A percentile compares a stretch with the other conserved stretches of the same genome.
These are phyloP conservation scores for Lathyrus tuberosus DNA, from an alignment of 306 rosid species.

Conservation along the genomic window DNA sequence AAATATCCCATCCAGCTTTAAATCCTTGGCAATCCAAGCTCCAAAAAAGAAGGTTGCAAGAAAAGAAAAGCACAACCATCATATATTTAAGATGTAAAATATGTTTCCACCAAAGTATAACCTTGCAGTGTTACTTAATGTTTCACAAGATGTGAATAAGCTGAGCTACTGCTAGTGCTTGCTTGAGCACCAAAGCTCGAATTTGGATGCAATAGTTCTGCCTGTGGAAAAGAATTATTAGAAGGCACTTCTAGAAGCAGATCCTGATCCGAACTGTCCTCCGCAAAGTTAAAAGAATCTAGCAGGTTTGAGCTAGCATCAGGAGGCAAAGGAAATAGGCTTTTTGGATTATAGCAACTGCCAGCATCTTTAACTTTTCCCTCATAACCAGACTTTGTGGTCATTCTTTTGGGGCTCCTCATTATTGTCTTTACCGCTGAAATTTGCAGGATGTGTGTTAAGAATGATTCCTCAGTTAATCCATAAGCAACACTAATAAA, in stretches of 20 bases:
- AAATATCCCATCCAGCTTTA: slow-evolving; percentile 62
- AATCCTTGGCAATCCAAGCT: slow-evolving; percentile 53
- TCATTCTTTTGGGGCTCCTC: slow-evolving; percentile 82
- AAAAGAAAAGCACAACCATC: slow-evolving; percentile 54
- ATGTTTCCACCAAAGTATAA: slow-evolving; percentile 31
- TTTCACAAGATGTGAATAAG: slow-evolving; percentile 53
- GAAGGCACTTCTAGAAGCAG: slow-evolving; percentile 85
- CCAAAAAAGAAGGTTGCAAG: slow-evolving; percentile 45
- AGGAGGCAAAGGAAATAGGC: slow-evolving; percentile 78
- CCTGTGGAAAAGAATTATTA: slow-evolving; percentile 81
- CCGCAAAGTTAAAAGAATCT: slow-evolving; percentile 67
- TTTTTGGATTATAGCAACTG: slow-evolving; percentile 77
- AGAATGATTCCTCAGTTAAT: slow-evolving; percentile 26
- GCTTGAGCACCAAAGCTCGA: slow-evolving; percentile 68
- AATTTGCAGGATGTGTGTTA: slow-evolving; percentile 44
- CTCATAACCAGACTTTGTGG: slow-evolving; percentile 54
- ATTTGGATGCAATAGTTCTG: slow-evolving; percentile 78
- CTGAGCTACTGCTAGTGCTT: slow-evolving; percentile 81
- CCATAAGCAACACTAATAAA: slow-evolving; percentile 5
- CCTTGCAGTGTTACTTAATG: slow-evolving; percentile 43
- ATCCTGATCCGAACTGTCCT: slow-evolving; percentile 76
- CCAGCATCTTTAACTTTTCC: slow-evolving; percentile 68
- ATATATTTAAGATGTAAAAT: slow-evolving; percentile 56
- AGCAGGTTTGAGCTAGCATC: slow-evolving; percentile 73
- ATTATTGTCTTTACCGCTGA: slow-evolving; percentile 75